A percentile compares a stretch with the other conserved stretches of the same genome.
These are phyloP conservation scores for Venturia effusa DNA, from an alignment of 2,329 filamentous ascomycete species.

Conservation along the genomic window DNA sequence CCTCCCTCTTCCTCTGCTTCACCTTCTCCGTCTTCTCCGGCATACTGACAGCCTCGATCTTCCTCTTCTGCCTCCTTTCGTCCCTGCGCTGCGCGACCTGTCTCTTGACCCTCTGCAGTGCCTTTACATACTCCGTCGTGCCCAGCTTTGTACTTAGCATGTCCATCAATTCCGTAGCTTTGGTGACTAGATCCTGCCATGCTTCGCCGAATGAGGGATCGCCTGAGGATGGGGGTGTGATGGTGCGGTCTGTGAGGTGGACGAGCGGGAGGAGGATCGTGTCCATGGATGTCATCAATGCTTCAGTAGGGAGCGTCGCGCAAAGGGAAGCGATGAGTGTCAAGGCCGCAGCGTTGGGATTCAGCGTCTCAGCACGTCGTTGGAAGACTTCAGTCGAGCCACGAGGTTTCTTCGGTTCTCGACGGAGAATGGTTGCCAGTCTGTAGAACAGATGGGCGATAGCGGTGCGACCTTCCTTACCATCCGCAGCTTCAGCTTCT, in stretches of 20 bases:
- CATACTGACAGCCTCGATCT: slow-evolving; percentile 73
- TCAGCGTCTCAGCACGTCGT: slow-evolving; percentile 49
- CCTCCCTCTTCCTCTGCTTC: slow-evolving; percentile 56
- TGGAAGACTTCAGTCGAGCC: slow-evolving; percentile 37
- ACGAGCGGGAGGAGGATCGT: slow-evolving; percentile 59
- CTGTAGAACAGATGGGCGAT: slow-evolving; percentile 70
- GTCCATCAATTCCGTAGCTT: slow-evolving; percentile 68
- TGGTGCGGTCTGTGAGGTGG: slow-evolving; percentile 73
- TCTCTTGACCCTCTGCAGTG: slow-evolving; percentile 62
- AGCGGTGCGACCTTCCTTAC: slow-evolving; percentile 31
- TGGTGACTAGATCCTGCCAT: slow-evolving; percentile 60
- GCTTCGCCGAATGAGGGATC: slow-evolving; percentile 58
- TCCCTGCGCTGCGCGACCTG: slow-evolving; percentile 62
- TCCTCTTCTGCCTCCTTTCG: slow-evolving; percentile 69
- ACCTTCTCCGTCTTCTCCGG: slow-evolving; percentile 85
- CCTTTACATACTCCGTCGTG: slow-evolving; percentile 64
- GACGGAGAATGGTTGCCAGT: slow-evolving; percentile 66
- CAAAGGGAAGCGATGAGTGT: slow-evolving; percentile 62
- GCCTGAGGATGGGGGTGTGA: slow-evolving; percentile 36
- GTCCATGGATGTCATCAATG: slow-evolving; percentile 50
- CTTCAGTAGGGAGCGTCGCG: slow-evolving; percentile 45
- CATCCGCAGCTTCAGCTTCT: slow-evolving; percentile 22
- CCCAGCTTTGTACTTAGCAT: slow-evolving; percentile 77
- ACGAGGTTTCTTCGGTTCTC: slow-evolving; percentile 37
- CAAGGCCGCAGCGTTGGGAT: slow-evolving; percentile 66